Conservation (phyloP, 1,284 basidiomycete genomes). For the Schizophyllum commune region DNA sequence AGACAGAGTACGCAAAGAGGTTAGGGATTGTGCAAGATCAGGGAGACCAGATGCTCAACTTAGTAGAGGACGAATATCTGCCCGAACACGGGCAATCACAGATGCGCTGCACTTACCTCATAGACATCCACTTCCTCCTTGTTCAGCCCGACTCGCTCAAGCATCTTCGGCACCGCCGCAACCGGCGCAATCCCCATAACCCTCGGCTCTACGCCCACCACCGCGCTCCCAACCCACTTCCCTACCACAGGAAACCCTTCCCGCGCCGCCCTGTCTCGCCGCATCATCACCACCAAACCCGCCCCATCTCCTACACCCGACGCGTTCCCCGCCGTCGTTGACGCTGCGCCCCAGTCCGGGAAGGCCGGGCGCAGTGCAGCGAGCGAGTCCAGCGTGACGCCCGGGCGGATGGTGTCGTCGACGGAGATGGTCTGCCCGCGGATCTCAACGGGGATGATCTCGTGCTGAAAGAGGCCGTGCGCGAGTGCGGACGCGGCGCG, state of each 20-base stretch:
- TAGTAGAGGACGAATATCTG: slow-evolving; percentile 2
- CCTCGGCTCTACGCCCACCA: slow-evolving; percentile 83
- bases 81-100: no score
- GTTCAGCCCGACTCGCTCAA: slow-evolving; percentile 64
- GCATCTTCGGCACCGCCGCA: slow-evolving; percentile 75
- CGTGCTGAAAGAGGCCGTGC: slow-evolving; percentile 64
- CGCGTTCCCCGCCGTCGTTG: slow-evolving; percentile 86
- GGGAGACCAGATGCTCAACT: slow-evolving; percentile 21
- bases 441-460: slow-evolving; percentile 73
- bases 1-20: no score
- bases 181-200: slow-evolving; percentile 87
- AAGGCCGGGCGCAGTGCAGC: slow-evolving; percentile 67
- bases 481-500: slow-evolving; percentile 63
- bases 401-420: slow-evolving; percentile 80
- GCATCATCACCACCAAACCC: slow-evolving; percentile 83
- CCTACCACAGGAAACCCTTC: slow-evolving; percentile 84
- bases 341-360: slow-evolving; percentile 67
- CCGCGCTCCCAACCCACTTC: slow-evolving; percentile 79
- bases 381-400: slow-evolving; percentile 66
- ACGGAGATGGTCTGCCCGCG: slow-evolving; percentile 48
- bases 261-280: slow-evolving; percentile 75
- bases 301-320: slow-evolving; percentile 95
- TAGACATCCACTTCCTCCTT: slow-evolving; percentile 86
- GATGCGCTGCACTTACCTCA: slow-evolving; percentile 49
- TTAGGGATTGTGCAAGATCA: background rate